phyloP scores from a whole-genome alignment of 257 asterid genomes.

The Datura wrightii region DNA sequence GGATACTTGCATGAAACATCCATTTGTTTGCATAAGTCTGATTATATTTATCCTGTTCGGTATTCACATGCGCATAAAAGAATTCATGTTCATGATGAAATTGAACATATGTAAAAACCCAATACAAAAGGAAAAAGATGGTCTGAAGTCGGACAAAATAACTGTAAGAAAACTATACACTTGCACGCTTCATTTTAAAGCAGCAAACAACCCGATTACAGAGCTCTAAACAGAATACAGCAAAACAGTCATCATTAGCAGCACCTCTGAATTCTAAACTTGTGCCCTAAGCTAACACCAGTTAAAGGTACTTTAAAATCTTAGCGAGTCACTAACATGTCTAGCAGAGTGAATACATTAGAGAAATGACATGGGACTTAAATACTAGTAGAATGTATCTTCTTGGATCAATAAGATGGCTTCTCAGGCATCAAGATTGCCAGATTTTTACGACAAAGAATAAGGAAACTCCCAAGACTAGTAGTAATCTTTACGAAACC shows the following conservation, averaged over 20 bases:
- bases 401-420: not conserved
- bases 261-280: not conserved
- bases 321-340: not conserved
- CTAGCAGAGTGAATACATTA: not conserved
- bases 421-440: not conserved
- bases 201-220: not conserved
- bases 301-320: not conserved
- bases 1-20: not conserved
- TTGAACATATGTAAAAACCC: not conserved
- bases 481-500: not conserved
- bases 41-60: not conserved
- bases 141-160: not conserved
- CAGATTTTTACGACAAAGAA: not conserved
- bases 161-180: not conserved
- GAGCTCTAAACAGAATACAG: not conserved
- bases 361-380: not conserved
- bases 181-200: not conserved
- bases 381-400: not conserved
- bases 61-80: not conserved
- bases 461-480: not conserved
- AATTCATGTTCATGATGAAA: not conserved
- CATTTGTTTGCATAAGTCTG: not conserved
- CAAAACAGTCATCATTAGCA: not conserved
- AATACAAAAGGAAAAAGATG: not conserved
- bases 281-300: not conserved